Base-by-base conservation (phyloP, 2,329 filamentous ascomycete species). In the Scedosporium dehoogii region DNA sequence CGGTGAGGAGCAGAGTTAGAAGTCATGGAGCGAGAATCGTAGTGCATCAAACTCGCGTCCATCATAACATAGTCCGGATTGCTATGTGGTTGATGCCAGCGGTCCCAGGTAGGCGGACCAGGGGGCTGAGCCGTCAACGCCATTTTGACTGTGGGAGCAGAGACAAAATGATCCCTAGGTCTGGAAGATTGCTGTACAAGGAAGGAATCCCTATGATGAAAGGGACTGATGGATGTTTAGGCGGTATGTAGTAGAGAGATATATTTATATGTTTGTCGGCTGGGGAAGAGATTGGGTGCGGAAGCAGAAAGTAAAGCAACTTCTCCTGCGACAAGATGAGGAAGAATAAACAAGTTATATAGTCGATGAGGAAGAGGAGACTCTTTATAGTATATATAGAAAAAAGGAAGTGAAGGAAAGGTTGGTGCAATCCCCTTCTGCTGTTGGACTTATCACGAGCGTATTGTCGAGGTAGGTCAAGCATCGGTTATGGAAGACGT, bases 91-190 rank as follows among this genome's bases (percentile, higher is more conserved):
- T 79, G 72, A 66, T 78, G 73, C 79, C 81, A 85, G 67, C 81
- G 81, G 68, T 76, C 79, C 84, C 84, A 86, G 73, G 73, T 75
- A 61, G 77, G 73, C 66, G 75, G 69, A 57, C 73, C 73, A 64
- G 77, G 72, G 62, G 77, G 70, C 68, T 79, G 76, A 69, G 76
- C 73, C 63, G 78, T 75, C 68, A 82, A 75, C 67, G 79, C 78
- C 80, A 85, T 75, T 63, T 66, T 69, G 67, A 9, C 33, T 58
- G 51, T 41, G 18, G 44, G 44, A 21, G 44, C 18, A 48, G 18
- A 48, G 44, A 48, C 44, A 21, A 48, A 48, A 10, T 21, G 16
- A 48, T 48, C 44, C 18, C 14, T 18, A 10, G 9, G 18, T 10
- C 44, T 48, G 18, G 44, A 21, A 18, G n/a, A 18, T 7, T 16